Conservation (phyloP, 164 flowering plant species). For the Tetracentron sinense region DNA sequence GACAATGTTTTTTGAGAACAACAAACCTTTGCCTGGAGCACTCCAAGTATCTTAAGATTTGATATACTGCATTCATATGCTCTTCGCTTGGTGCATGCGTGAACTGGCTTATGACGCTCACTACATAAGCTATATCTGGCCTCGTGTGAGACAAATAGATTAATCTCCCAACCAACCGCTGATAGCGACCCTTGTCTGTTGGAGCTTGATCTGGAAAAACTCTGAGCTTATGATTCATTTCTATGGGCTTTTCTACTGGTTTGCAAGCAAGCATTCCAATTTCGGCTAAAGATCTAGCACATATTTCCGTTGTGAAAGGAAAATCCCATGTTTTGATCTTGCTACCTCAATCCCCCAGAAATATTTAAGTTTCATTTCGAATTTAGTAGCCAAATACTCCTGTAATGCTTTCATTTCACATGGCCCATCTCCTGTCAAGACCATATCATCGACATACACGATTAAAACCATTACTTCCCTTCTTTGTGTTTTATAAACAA, state of each 20-base stretch:
- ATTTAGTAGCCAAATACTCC: not conserved
- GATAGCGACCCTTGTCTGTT: not conserved
- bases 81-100: not conserved
- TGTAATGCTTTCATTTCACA: not conserved
- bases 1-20: not conserved
- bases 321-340: too few relatives aligned
- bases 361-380: too few relatives aligned
- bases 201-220: not conserved
- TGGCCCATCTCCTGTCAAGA: not conserved
- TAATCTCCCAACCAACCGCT: not conserved
- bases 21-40: slow-evolving; percentile 1
- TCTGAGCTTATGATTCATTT: not conserved
- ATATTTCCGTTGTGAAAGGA: too few relatives aligned
- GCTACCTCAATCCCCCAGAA: too few relatives aligned
- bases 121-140: not conserved
- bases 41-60: not conserved
- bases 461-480: too few relatives aligned
- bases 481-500: not conserved
- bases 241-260: not conserved
- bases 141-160: not conserved
- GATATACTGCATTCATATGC: not conserved
- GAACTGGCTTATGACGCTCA: not conserved
- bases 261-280: not conserved
- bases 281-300: not conserved
- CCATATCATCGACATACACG: not conserved